These are phyloP conservation scores for Trypanosoma grayi DNA, from an alignment of 208 protist genomes.

Conservation along the genomic window DNA sequence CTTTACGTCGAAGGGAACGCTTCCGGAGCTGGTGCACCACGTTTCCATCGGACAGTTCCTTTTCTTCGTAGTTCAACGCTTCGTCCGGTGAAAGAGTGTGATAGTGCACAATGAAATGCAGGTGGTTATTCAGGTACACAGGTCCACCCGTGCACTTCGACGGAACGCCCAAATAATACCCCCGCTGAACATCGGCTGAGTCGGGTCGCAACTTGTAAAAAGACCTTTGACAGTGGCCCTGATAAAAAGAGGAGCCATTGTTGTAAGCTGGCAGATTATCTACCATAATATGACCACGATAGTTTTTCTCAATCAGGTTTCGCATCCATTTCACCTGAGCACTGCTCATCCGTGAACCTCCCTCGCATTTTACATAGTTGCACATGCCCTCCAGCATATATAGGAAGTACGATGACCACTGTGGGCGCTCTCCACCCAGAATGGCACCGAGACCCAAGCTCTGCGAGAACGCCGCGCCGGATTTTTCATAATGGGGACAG, in stretches of 20 bases:
- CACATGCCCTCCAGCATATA: constrained; percentile 4
- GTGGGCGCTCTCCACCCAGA: constrained; percentile 85
- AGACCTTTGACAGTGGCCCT: background rate
- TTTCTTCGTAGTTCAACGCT: constrained; percentile 4
- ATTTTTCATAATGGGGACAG: constrained; percentile 3
- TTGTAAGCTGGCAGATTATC: constrained; percentile 32
- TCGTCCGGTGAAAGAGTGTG: constrained; percentile 3
- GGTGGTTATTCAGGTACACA: constrained; percentile 36
- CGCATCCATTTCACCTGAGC: constrained; percentile 19
- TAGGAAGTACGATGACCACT: constrained; percentile 73
- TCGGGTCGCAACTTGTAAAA: background rate
- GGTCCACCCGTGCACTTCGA: constrained; percentile 17
- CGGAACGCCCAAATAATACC: constrained; percentile 8
- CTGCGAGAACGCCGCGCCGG: background rate
- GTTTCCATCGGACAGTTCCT: too few relatives aligned
- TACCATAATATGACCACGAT: constrained; percentile 27
- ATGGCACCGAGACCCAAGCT: constrained; percentile 53
- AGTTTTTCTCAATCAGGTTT: constrained; percentile 30
- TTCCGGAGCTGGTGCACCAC: too few relatives aligned
- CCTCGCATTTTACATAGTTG: background rate
- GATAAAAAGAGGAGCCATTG: background rate
- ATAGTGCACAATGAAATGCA: constrained; percentile 32
- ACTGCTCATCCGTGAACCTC: background rate
- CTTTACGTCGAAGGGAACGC: too few relatives aligned
- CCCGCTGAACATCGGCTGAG: background rate